Evolutionary conservation across 495 filamentous ascomycete genomes (phyloP).

Genomic region (Parathielavia appendiculata): DNA sequence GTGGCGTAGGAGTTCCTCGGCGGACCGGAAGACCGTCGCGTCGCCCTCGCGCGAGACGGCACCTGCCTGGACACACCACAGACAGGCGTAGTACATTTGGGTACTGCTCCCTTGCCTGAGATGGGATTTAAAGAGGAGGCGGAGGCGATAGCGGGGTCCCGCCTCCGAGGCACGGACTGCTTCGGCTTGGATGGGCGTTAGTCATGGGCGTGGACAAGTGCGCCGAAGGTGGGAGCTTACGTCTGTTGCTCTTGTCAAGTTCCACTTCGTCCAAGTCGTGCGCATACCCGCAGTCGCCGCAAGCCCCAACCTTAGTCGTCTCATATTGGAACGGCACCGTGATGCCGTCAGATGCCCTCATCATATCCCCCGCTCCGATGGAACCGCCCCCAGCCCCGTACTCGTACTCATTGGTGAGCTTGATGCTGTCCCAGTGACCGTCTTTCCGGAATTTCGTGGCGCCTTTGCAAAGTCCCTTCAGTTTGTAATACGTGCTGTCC

Average conservation of each 20-base stretch:
- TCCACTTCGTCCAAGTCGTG: constrained; percentile 32
- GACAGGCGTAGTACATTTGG: constrained; percentile 31
- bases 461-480: constrained; percentile 27
- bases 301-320: constrained; percentile 24
- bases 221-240: constrained; percentile 20
- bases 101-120: constrained; percentile 21
- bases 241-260: constrained; percentile 25
- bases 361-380: constrained; percentile 16
- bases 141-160: constrained; percentile 31
- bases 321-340: constrained; percentile 21
- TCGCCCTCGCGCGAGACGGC: constrained; percentile 31
- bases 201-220: neutral
- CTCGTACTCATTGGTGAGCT: constrained; percentile 16
- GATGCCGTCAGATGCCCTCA: constrained; percentile 22
- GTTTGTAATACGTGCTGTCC: constrained; percentile 22
- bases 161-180: constrained; percentile 23
- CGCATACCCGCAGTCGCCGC: constrained; percentile 33
- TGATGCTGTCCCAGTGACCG: constrained; percentile 26
- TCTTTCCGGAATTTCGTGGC: constrained; percentile 22
- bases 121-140: constrained; percentile 39
- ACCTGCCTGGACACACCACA: constrained; percentile 33
- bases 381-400: constrained; percentile 5
- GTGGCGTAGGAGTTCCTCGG: constrained; percentile 34
- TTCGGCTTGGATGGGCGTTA: constrained; percentile 17
- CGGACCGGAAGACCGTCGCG: constrained; percentile 36